Evolutionary conservation across 1,284 basidiomycete genomes (phyloP).

Genomic region (Ustilago trichophora): DNA sequence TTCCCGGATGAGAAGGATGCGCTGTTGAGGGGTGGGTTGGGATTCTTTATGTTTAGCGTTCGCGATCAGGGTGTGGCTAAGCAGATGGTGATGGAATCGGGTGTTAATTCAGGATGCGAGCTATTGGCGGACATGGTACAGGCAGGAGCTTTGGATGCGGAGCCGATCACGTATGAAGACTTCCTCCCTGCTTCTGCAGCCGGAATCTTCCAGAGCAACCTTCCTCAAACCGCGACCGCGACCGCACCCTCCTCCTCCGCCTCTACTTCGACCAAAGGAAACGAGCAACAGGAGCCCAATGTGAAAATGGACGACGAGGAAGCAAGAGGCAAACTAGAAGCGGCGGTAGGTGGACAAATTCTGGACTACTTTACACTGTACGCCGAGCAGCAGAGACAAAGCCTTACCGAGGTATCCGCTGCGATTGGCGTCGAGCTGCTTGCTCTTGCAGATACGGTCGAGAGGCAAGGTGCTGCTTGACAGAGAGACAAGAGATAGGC

Average conservation of each 20-base stretch:
- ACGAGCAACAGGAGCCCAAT: background rate
- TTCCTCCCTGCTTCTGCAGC: conserved; percentile 69
- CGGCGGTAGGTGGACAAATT: conserved; percentile 30
- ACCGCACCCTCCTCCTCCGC: background rate
- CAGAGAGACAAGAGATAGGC: background rate
- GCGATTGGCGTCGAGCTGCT: background rate
- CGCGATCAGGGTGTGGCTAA: conserved; percentile 17
- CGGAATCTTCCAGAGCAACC: conserved; percentile 69
- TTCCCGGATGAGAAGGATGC: conserved; percentile 62
- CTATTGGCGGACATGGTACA: conserved; percentile 53
- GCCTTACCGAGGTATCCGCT: conserved; percentile 14
- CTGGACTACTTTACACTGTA: conserved; percentile 44
- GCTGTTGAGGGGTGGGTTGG: conserved; percentile 64
- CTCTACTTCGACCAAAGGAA: too few species aligned
- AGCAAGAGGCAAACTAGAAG: conserved; percentile 9
- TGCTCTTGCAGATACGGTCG: background rate
- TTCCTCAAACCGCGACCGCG: conserved; percentile 9
- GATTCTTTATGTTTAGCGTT: conserved; percentile 42
- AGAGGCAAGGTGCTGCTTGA: background rate
- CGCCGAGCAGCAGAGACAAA: conserved; percentile 25
- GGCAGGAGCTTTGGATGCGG: conserved; percentile 57
- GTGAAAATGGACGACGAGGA: background rate
- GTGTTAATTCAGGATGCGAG: too few species aligned
- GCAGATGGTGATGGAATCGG: background rate
- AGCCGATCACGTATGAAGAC: conserved; percentile 68